These are phyloP conservation scores for Geopyxis carbonaria DNA, from an alignment of 495 filamentous ascomycete species.

Conservation along the genomic window DNA sequence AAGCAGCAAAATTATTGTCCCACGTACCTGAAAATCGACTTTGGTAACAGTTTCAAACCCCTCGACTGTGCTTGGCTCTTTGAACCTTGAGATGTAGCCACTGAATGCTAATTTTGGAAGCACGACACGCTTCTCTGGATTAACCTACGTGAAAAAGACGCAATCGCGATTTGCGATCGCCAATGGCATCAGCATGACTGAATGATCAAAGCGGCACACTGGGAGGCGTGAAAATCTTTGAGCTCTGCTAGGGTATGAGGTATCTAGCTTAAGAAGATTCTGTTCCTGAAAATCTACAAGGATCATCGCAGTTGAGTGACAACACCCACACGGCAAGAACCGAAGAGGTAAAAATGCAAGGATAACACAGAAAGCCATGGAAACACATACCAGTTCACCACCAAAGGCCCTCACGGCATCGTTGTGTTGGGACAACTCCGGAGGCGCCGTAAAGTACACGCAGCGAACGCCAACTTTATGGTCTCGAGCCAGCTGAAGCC, in stretches of 20 bases:
- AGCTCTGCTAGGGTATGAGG: neutral
- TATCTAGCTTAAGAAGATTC: neutral
- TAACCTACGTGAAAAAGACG: conserved; percentile 36
- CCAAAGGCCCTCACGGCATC: conserved; percentile 68
- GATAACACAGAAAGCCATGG: conserved; percentile 8
- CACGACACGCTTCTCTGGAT: conserved; percentile 58
- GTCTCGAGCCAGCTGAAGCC: conserved; percentile 56
- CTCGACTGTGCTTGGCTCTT: conserved; percentile 52
- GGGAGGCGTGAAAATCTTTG: neutral
- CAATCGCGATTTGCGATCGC: neutral
- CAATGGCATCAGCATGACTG: neutral
- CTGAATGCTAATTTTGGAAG: conserved; percentile 69
- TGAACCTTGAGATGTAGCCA: conserved; percentile 50
- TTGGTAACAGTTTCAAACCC: conserved; percentile 64
- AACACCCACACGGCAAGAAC: conserved; percentile 7
- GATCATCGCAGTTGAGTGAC: neutral
- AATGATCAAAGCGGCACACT: neutral
- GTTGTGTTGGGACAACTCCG: conserved; percentile 72
- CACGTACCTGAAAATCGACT: conserved; percentile 38
- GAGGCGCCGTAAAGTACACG: conserved; percentile 59
- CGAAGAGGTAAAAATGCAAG: conserved; percentile 11
- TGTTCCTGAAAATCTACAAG: neutral
- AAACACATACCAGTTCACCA: conserved; percentile 28
- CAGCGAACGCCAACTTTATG: conserved; percentile 63
- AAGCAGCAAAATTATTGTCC: neutral